Conservation (phyloP, 495 filamentous ascomycete genomes). For the Bryoglossum gracile region DNA sequence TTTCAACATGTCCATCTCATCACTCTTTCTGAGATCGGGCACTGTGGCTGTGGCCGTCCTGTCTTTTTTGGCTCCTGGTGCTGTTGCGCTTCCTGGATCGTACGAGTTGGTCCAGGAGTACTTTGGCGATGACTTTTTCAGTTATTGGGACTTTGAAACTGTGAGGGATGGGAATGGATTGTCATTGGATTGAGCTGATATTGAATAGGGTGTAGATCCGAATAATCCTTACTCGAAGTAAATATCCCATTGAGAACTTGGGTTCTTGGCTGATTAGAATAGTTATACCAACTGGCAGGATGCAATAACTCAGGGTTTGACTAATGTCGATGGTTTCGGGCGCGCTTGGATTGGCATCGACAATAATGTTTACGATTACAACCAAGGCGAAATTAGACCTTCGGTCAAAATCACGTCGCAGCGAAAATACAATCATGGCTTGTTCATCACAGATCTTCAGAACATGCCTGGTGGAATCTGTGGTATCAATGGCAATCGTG, state of each 20-base stretch:
- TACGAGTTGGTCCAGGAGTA: conserved; percentile 12
- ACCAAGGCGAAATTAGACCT: conserved; percentile 42
- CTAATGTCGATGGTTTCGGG: conserved; percentile 18
- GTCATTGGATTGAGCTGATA: no score
- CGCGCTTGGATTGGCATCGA: conserved; percentile 38
- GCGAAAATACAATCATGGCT: conserved; percentile 51
- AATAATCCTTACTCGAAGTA: no score
- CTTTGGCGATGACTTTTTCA: conserved; percentile 23
- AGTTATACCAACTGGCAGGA: conserved; percentile 47
- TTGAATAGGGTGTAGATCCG: no score
- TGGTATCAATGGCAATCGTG: no score
- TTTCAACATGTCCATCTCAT: conserved; percentile 9
- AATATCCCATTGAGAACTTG: no score
- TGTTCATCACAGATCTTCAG: conserved; percentile 57
- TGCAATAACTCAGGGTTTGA: neutral
- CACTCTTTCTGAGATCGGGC: conserved; percentile 17
- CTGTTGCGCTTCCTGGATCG: neutral
- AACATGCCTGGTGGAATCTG: conserved; percentile 67
- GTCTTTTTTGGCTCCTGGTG: neutral
- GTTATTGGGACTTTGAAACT: conserved; percentile 26
- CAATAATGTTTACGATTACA: conserved; percentile 27
- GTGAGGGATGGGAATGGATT: no score
- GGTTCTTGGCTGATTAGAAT: neutral
- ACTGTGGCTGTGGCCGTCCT: conserved; percentile 12
- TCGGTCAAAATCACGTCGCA: conserved; percentile 58